These are phyloP conservation scores for Drosera capensis DNA, from an alignment of 148 eudicot genomes.

Conservation along the genomic window DNA sequence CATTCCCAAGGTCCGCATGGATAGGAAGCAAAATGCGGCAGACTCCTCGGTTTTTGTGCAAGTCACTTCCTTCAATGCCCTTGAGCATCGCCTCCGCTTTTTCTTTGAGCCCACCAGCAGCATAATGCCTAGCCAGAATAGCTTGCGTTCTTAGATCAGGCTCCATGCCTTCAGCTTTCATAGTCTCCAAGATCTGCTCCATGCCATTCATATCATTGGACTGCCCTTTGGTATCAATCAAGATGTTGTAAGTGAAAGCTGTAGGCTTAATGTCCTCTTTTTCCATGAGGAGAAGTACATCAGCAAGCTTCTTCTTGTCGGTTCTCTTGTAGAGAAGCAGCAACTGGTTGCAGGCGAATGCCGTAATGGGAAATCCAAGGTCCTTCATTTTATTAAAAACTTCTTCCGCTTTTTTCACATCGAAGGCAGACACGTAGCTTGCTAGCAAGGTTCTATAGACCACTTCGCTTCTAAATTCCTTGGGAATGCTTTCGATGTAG, in stretches of 20 bases:
- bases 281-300: conserved; percentile 70
- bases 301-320: conserved; percentile 69
- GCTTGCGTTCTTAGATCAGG: conserved; percentile 18
- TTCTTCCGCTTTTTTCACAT: conserved; percentile 52
- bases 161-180: conserved; percentile 64
- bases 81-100: conserved; percentile 52
- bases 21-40: conserved; percentile 33
- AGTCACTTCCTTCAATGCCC: conserved; percentile 50
- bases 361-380: conserved; percentile 30
- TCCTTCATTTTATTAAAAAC: conserved; percentile 74
- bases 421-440: conserved; percentile 28
- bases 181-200: conserved; percentile 73
- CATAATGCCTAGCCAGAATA: conserved; percentile 51
- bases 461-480: conserved; percentile 38
- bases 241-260: conserved; percentile 45
- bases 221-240: conserved; percentile 69
- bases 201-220: conserved; percentile 61
- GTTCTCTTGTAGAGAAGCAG: conserved; percentile 55
- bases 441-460: conserved; percentile 59
- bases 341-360: conserved; percentile 64
- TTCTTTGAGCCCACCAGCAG: conserved; percentile 34
- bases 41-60: conserved; percentile 18
- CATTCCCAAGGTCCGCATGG: conserved; percentile 55
- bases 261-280: conserved; percentile 64
- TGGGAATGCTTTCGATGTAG: conserved; percentile 43